These are phyloP conservation scores for Thielaviopsis punctulata DNA, from an alignment of 2,329 filamentous ascomycete species.

Conservation along the genomic window DNA sequence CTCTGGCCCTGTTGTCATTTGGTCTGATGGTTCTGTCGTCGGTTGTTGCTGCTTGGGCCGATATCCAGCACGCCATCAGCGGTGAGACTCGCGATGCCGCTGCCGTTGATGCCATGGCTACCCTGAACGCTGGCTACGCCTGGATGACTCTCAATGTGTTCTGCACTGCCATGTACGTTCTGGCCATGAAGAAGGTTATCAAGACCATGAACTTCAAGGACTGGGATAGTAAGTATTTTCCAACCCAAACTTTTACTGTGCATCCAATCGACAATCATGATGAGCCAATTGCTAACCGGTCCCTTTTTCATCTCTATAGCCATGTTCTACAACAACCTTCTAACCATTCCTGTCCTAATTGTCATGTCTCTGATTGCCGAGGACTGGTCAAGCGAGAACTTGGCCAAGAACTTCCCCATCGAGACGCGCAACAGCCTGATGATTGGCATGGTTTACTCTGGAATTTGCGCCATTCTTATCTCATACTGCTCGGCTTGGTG, in stretches of 20 bases:
- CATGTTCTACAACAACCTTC: slow-evolving; percentile 99
- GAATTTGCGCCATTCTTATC: slow-evolving; percentile 86
- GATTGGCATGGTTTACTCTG: slow-evolving; percentile 83
- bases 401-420: slow-evolving; percentile 74
- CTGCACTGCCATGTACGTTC: slow-evolving; percentile 75
- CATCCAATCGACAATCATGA: not conserved
- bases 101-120: slow-evolving; percentile 62
- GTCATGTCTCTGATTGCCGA: slow-evolving; percentile 67
- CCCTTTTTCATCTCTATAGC: slow-evolving; percentile 34
- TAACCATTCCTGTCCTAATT: slow-evolving; percentile 84
- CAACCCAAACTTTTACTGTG: too few relatives aligned
- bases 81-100: slow-evolving; percentile 39
- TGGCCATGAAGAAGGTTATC: slow-evolving; percentile 95
- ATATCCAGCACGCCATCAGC: slow-evolving; percentile 71
- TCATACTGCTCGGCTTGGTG: slow-evolving; percentile 99
- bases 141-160: slow-evolving; percentile 98
- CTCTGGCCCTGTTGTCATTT: slow-evolving; percentile 79
- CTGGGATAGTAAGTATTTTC: slow-evolving; percentile 69
- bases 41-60: slow-evolving; percentile 88
- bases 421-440: slow-evolving; percentile 64
- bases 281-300: slow-evolving; percentile 17
- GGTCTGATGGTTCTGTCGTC: slow-evolving; percentile 94
- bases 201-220: slow-evolving; percentile 99
- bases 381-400: slow-evolving; percentile 79
- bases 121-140: slow-evolving; percentile 82